Conservation (phyloP, 371 early-diverging fungal genomes). For the Mucor piriformis region DNA sequence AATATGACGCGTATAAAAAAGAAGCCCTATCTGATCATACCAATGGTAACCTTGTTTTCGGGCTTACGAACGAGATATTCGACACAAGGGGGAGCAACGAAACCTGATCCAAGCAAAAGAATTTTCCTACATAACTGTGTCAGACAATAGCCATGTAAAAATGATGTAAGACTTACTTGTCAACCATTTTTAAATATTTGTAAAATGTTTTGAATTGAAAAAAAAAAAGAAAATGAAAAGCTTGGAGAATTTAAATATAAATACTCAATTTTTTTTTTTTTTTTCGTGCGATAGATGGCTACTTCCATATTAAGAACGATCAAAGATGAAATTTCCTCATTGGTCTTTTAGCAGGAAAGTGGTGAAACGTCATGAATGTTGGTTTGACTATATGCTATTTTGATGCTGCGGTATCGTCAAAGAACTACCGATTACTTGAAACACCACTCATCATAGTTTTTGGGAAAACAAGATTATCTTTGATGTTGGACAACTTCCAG, state of each 20-base stretch:
- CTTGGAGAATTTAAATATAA: background rate
- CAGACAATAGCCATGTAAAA: too few species aligned
- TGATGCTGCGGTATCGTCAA: too few species aligned
- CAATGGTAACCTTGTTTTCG: slow-evolving; percentile 83
- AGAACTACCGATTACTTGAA: too few species aligned
- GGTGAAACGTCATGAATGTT: too few species aligned
- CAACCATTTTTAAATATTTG: slow-evolving; percentile 18
- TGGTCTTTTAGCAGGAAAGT: slow-evolving; percentile 3
- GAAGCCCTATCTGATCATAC: slow-evolving; percentile 21
- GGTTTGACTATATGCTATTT: too few species aligned
- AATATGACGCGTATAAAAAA: slow-evolving; percentile 2
- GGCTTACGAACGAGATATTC: slow-evolving; percentile 89
- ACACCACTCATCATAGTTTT: too few species aligned
- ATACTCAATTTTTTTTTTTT: too few species aligned
- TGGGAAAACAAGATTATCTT: too few species aligned
- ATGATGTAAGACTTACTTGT: slow-evolving; percentile 27
- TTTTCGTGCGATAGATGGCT: slow-evolving; percentile 9
- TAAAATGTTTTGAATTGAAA: background rate
- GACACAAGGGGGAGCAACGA: slow-evolving; percentile 94
- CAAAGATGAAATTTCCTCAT: slow-evolving; percentile 13
- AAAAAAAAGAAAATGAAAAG: background rate
- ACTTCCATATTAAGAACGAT: slow-evolving; percentile 15
- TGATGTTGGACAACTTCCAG: too few species aligned
- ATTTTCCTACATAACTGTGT: slow-evolving; percentile 74
- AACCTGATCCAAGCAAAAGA: slow-evolving; percentile 96